These are phyloP conservation scores for Entrophospora sp. DNA, from an alignment of 192 early-diverging fungal genomes.

Conservation along the genomic window DNA sequence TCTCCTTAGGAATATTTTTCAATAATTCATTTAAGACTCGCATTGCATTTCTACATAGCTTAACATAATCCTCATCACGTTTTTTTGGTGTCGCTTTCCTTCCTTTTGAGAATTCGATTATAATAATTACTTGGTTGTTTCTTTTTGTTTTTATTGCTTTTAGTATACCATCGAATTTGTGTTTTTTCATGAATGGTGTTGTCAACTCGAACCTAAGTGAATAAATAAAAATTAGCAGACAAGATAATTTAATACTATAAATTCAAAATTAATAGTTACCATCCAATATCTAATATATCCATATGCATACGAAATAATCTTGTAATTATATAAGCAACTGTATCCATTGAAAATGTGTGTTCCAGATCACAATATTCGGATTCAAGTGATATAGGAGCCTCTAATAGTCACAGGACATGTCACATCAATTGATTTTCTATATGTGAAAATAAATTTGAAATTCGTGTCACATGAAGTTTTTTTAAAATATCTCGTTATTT, in stretches of 20 bases:
- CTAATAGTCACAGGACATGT: too few relatives aligned
- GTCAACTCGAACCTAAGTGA: constrained; percentile 2
- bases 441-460: too few relatives aligned
- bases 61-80: background rate
- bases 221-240: background rate
- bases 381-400: background rate
- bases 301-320: background rate
- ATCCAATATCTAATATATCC: background rate
- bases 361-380: background rate
- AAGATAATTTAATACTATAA: background rate
- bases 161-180: constrained; percentile 10
- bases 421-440: too few relatives aligned
- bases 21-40: background rate
- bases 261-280: background rate
- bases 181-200: background rate
- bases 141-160: constrained; percentile 6
- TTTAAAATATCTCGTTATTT: too few relatives aligned
- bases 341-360: background rate
- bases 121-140: background rate
- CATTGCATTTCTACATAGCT: constrained; percentile 6
- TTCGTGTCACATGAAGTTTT: too few relatives aligned
- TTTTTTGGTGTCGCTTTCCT: background rate
- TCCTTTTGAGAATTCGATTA: background rate
- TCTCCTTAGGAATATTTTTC: background rate
- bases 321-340: background rate